These are phyloP conservation scores for Trichoderma lentiforme DNA, from an alignment of 2,329 filamentous ascomycete genomes.

Conservation along the genomic window DNA sequence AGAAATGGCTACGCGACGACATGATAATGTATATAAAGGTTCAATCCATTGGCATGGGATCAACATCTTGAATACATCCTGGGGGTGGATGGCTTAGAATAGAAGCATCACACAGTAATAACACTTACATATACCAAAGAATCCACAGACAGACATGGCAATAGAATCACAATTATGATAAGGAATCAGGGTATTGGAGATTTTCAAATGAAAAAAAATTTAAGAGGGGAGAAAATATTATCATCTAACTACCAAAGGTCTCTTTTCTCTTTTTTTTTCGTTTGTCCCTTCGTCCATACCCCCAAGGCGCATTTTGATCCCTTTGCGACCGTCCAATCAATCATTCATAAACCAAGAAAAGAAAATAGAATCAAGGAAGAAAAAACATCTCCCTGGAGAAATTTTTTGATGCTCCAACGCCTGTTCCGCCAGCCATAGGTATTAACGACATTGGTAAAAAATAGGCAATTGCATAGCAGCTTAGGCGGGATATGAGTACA, in stretches of 20 bases:
- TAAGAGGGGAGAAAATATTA: slow-evolving; percentile 59
- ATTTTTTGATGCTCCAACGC: slow-evolving; percentile 52
- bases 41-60: slow-evolving; percentile 19
- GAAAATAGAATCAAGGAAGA: not conserved
- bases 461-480: slow-evolving; percentile 33
- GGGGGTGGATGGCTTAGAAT: slow-evolving; percentile 22
- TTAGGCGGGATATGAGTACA: slow-evolving; percentile 52
- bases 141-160: too few relatives aligned
- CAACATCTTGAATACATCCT: slow-evolving; percentile 22
- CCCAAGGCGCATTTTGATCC: slow-evolving; percentile 39
- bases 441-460: slow-evolving; percentile 46
- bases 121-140: not conserved
- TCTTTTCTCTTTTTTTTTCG: slow-evolving; percentile 29
- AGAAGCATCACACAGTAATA: not conserved
- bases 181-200: not conserved
- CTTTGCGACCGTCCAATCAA: slow-evolving; percentile 42
- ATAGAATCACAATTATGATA: not conserved
- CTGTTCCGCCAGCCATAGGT: slow-evolving; percentile 44
- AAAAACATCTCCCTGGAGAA: slow-evolving; percentile 34
- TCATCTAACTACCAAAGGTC: slow-evolving; percentile 41
- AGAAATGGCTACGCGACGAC: not conserved
- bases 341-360: slow-evolving; percentile 43
- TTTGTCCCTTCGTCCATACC: slow-evolving; percentile 38
- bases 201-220: slow-evolving; percentile 12
- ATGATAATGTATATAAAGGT: not conserved